phyloP scores from a whole-genome alignment of 2,329 filamentous ascomycete genomes.

The Trichoderma sp. region DNA sequence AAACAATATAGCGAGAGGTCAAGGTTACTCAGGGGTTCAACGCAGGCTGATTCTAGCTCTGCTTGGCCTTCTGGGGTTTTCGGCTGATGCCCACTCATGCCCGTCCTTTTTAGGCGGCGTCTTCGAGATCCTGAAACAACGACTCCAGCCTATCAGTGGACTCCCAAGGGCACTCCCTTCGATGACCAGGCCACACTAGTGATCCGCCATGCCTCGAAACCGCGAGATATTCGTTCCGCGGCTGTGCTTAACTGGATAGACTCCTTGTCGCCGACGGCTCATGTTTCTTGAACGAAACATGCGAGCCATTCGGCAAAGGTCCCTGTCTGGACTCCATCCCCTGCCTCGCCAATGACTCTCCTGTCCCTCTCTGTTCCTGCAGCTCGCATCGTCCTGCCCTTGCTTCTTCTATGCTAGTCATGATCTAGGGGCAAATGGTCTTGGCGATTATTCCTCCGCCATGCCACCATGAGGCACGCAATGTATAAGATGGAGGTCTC shows the following conservation, averaged over 20 bases:
- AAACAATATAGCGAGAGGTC: neutral
- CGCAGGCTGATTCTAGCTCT: neutral
- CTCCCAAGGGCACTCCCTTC: constrained; percentile 20
- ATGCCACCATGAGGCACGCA: constrained; percentile 16
- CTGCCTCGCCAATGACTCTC: constrained; percentile 22
- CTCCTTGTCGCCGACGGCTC: constrained; percentile 3
- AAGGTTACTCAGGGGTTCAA: constrained; percentile 18
- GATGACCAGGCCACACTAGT: constrained; percentile 4
- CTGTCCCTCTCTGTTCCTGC: constrained; percentile 21
- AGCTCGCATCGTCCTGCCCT: constrained; percentile 15
- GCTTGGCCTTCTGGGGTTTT: constrained; percentile 15
- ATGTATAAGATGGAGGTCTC: constrained; percentile 20
- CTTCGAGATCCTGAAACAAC: constrained; percentile 24
- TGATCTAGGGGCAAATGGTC: neutral
- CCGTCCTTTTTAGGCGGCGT: neutral
- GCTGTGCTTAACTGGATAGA: constrained; percentile 20
- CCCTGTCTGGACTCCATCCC: constrained; percentile 14
- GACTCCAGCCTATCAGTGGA: constrained; percentile 22
- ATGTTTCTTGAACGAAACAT: constrained; percentile 16
- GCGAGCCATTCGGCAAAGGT: constrained; percentile 20
- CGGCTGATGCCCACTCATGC: constrained; percentile 9
- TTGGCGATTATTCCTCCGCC: neutral
- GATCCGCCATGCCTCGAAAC: constrained; percentile 24
- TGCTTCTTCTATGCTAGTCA: constrained; percentile 19
- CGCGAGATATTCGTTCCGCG: constrained; percentile 8